Percentiles rank a stretch among this genome's conserved stretches.
Conservation (phyloP, 371 early-diverging fungal species). For the Cokeromyces recurvatus region DNA sequence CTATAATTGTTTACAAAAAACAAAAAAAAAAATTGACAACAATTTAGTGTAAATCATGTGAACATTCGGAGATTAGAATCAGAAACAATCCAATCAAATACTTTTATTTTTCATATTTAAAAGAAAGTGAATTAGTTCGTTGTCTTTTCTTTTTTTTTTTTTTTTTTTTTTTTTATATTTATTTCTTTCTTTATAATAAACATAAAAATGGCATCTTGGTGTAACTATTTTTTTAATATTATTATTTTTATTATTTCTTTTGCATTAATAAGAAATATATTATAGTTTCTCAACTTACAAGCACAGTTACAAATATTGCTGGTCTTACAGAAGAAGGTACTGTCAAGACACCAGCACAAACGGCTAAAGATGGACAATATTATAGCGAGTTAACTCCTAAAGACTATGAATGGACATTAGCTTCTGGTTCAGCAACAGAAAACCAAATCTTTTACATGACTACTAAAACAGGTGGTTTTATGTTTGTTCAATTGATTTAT, state of each 20-base stretch:
- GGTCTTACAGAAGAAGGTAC: conserved; percentile 32
- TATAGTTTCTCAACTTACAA: conserved; percentile 46
- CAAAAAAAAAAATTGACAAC: too few species aligned
- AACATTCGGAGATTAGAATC: too few species aligned
- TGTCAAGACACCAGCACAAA: conserved; percentile 50
- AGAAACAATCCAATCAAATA: too few species aligned
- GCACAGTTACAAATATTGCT: conserved; percentile 44
- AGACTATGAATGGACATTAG: conserved; percentile 72
- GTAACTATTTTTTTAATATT: background rate
- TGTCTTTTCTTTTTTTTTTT: too few species aligned
- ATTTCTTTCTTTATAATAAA: background rate
- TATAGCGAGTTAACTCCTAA: conserved; percentile 51
- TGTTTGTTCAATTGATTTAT: conserved; percentile 82
- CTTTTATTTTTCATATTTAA: too few species aligned
- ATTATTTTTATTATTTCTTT: background rate
- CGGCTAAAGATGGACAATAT: conserved; percentile 52
- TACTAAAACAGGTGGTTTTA: conserved; percentile 69
- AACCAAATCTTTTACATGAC: conserved; percentile 85
- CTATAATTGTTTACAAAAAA: too few species aligned
- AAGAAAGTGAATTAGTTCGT: too few species aligned
- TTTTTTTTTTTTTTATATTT: background rate
- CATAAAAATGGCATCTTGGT: background rate
- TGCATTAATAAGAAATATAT: background rate
- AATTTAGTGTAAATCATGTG: too few species aligned
- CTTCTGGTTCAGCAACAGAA: conserved; percentile 79